Evolutionary conservation across 352 stramenopile genomes (phyloP).

Genomic region (Globisporangium takayamanum): DNA sequence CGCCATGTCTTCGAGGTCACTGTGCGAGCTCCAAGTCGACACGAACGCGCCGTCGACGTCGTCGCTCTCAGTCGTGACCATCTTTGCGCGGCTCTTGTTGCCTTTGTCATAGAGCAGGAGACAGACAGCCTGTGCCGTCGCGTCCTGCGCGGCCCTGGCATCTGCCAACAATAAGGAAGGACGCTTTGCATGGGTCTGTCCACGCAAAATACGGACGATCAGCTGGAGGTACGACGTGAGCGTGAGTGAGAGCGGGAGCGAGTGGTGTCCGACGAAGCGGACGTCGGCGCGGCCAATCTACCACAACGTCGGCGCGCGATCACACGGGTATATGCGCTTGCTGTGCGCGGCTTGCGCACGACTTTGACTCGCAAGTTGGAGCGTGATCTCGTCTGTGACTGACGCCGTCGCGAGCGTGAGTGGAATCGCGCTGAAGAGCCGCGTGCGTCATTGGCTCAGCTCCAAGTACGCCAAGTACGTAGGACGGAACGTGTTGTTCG

Average conservation of each 20-base stretch:
- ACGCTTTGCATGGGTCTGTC: background rate
- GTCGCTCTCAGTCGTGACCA: constrained; percentile 33
- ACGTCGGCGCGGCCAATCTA: constrained; percentile 58
- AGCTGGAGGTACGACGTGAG: constrained; percentile 70
- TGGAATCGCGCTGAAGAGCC: constrained; percentile 38
- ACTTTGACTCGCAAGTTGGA: constrained; percentile 60
- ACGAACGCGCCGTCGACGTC: constrained; percentile 18
- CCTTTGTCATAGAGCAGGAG: constrained; percentile 49
- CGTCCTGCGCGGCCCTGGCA: constrained; percentile 59
- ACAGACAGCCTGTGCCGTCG: constrained; percentile 47
- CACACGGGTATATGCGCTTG: constrained; percentile 22
- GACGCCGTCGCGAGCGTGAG: constrained; percentile 74
- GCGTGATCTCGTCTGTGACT: constrained; percentile 47
- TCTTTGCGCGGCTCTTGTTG: constrained; percentile 48
- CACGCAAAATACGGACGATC: constrained; percentile 36
- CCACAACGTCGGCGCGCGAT: constrained; percentile 19
- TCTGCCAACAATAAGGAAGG: background rate
- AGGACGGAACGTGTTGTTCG: constrained; percentile 72
- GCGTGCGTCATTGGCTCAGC: constrained; percentile 47
- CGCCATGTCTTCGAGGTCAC: constrained; percentile 39
- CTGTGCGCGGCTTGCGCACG: constrained; percentile 28
- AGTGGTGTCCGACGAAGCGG: constrained; percentile 69
- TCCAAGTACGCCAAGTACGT: constrained; percentile 68
- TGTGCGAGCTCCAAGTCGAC: constrained; percentile 33
- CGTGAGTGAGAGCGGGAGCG: constrained; percentile 51